phyloP scores from a whole-genome alignment of 2,329 filamentous ascomycete species.

The Xylariomycetidae sp. region DNA sequence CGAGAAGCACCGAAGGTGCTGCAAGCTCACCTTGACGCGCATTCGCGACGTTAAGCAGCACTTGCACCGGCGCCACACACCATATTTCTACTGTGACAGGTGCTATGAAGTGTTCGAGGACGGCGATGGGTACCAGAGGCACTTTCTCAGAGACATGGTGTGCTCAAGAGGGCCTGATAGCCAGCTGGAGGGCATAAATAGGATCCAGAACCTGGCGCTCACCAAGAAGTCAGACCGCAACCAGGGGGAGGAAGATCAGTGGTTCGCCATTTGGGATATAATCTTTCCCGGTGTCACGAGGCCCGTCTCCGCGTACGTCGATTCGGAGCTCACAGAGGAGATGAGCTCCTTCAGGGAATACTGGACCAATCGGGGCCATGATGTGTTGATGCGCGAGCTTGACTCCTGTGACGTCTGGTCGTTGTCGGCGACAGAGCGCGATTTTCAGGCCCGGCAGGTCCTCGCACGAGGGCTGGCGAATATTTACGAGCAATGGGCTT shows the following conservation, averaged over 20 bases:
- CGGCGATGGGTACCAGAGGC: neutral
- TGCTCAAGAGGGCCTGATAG: neutral
- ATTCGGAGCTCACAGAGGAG: slow-evolving; percentile 2
- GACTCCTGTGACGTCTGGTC: neutral
- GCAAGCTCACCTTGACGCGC: slow-evolving; percentile 6
- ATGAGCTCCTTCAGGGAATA: slow-evolving; percentile 2
- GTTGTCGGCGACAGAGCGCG: neutral
- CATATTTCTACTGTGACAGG: slow-evolving; percentile 8
- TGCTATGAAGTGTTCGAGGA: slow-evolving; percentile 11
- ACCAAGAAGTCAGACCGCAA: slow-evolving; percentile 2
- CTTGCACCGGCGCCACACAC: slow-evolving; percentile 11
- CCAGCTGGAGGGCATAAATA: slow-evolving; percentile 11
- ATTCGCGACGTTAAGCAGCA: slow-evolving; percentile 22
- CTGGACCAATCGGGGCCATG: neutral
- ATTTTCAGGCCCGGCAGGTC: neutral
- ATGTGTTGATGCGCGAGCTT: neutral
- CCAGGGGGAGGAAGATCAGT: slow-evolving; percentile 10
- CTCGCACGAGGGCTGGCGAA: neutral
- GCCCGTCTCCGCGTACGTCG: slow-evolving; percentile 1
- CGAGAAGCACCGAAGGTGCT: slow-evolving; percentile 8
- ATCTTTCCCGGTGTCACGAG: slow-evolving; percentile 10
- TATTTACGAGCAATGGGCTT: neutral
- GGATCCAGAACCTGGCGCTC: slow-evolving; percentile 2
- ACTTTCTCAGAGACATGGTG: neutral
- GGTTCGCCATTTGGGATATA: slow-evolving; percentile 17